phyloP scores from a whole-genome alignment of 192 early-diverging fungal species.

The Backusella westeae region DNA sequence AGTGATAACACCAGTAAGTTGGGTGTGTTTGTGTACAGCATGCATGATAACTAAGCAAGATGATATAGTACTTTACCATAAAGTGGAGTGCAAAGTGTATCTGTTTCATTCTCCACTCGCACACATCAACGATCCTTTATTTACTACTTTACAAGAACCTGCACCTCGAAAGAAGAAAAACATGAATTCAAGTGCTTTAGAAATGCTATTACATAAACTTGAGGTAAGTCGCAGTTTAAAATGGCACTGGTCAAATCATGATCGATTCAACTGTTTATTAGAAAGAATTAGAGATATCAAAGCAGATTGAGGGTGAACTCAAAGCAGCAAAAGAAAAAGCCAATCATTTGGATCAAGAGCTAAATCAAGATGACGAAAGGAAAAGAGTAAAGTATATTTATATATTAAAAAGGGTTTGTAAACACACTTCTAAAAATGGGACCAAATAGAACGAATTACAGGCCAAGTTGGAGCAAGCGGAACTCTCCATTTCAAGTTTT shows the following conservation, averaged over 20 bases:
- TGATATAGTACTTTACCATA: conserved; percentile 30
- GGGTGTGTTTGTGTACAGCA: background rate
- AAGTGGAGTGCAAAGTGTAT: conserved; percentile 23
- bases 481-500: conserved; percentile 6
- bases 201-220: background rate
- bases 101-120: conserved; percentile 4
- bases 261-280: no score
- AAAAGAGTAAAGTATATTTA: background rate
- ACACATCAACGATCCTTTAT: conserved; percentile 8
- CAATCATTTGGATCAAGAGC: background rate
- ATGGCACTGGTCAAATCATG: background rate
- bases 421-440: background rate
- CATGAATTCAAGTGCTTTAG: background rate
- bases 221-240: background rate
- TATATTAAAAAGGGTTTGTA: background rate
- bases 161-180: background rate
- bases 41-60: background rate
- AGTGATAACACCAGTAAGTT: conserved; percentile 51
- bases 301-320: conserved; percentile 12
- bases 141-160: conserved; percentile 6
- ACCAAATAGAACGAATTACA: background rate
- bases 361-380: conserved; percentile 5
- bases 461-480: conserved; percentile 5
- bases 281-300: background rate
- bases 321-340: conserved; percentile 1